Percentiles rank a stretch among this genome's conserved stretches.
These are phyloP conservation scores for Pythium dissotocum DNA, from an alignment of 352 stramenopile species.

Conservation along the genomic window DNA sequence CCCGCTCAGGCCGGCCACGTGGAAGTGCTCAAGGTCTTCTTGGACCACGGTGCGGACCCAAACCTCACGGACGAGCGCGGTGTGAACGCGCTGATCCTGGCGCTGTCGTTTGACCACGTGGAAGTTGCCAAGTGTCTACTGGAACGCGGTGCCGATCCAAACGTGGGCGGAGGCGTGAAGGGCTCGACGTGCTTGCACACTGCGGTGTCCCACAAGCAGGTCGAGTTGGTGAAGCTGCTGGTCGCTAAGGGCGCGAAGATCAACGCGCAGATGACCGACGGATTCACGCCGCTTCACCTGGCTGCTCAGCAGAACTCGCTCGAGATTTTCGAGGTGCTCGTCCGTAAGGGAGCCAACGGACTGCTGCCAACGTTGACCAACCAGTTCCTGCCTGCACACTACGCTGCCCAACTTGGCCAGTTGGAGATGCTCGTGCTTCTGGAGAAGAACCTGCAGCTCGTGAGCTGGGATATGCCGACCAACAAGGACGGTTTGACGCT, in stretches of 20 bases:
- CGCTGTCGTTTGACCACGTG: conserved; percentile 28
- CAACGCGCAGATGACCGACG: conserved; percentile 32
- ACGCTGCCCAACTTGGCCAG: conserved; percentile 29
- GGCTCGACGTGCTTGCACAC: conserved; percentile 31
- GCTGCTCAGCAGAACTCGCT: conserved; percentile 24
- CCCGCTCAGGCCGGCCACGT: conserved; percentile 27
- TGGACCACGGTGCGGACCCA: conserved; percentile 45
- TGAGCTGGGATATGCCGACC: conserved; percentile 28
- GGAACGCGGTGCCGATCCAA: conserved; percentile 31
- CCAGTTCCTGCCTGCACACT: conserved; percentile 29
- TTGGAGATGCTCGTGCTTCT: conserved; percentile 25
- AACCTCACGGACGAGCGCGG: conserved; percentile 60
- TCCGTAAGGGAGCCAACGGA: conserved; percentile 26
- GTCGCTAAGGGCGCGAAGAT: conserved; percentile 25
- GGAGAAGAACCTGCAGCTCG: conserved; percentile 27
- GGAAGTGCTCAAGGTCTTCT: conserved; percentile 33
- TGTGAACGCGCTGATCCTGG: conserved; percentile 49
- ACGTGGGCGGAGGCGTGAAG: conserved; percentile 26
- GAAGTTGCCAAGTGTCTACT: conserved; percentile 25
- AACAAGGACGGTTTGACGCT: conserved; percentile 28
- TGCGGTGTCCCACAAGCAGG: conserved; percentile 29
- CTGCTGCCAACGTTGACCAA: conserved; percentile 23
- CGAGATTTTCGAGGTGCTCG: conserved; percentile 25
- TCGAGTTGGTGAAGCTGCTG: conserved; percentile 27
- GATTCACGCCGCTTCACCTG: conserved; percentile 32